These are phyloP conservation scores for Reticulascus tulasneorum DNA, from an alignment of 2,329 filamentous ascomycete genomes.

Conservation along the genomic window DNA sequence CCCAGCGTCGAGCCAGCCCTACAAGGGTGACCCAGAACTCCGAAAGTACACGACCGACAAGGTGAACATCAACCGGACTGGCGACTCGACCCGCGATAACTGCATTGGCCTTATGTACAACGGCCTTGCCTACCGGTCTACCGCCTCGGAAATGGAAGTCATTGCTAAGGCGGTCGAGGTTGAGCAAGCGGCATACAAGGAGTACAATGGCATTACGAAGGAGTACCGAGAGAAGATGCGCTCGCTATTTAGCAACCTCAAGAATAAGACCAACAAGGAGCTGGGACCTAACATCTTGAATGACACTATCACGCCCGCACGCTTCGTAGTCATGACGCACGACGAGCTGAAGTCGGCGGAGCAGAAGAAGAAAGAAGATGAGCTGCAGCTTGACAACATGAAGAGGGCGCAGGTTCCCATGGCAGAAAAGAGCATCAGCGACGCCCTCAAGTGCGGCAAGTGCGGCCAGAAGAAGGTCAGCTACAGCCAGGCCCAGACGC, in stretches of 20 bases:
- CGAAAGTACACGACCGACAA: conserved; percentile 75
- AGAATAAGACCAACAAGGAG: conserved; percentile 80
- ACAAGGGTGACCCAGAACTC: conserved; percentile 68
- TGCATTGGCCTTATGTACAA: conserved; percentile 94
- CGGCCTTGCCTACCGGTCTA: conserved; percentile 69
- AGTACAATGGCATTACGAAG: conserved; percentile 65
- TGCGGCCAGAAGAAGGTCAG: conserved; percentile 92
- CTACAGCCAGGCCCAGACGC: conserved; percentile 94
- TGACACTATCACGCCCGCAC: conserved; percentile 66
- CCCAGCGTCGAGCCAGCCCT: conserved; percentile 42
- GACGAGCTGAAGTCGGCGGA: conserved; percentile 89
- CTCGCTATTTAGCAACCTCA: conserved; percentile 90
- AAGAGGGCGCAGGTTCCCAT: conserved; percentile 93
- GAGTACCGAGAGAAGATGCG: conserved; percentile 87
- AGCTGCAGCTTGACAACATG: conserved; percentile 88
- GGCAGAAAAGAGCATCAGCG: conserved; percentile 85
- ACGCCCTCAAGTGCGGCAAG: conserved; percentile 82
- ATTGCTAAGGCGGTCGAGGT: conserved; percentile 76
- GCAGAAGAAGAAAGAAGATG: conserved; percentile 70
- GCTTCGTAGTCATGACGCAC: conserved; percentile 81
- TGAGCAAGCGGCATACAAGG: conserved; percentile 70
- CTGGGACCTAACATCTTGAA: conserved; percentile 72
- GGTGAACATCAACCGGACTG: conserved; percentile 72
- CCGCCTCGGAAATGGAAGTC: conserved; percentile 66
- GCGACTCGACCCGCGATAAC: conserved; percentile 69